Evolutionary conservation across 2,329 filamentous ascomycete genomes (phyloP).

Genomic region (Fusarium virguliforme): DNA sequence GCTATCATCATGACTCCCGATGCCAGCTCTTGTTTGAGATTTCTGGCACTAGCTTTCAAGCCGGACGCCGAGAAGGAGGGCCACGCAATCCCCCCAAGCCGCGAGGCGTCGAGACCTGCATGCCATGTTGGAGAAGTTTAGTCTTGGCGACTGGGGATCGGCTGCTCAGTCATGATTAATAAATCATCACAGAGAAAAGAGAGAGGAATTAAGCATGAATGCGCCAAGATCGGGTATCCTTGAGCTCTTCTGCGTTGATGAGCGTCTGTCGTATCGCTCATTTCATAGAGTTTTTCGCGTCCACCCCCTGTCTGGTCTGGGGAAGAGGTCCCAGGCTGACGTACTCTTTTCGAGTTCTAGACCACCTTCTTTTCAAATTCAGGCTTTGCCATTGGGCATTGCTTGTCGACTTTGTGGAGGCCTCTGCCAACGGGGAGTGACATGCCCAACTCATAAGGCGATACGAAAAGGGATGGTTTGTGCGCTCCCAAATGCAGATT

Average conservation of each 20-base stretch:
- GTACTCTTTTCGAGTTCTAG: slow-evolving; percentile 22
- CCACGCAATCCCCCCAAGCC: slow-evolving; percentile 38
- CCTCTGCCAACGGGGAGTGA: slow-evolving; percentile 9
- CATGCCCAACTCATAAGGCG: slow-evolving; percentile 28
- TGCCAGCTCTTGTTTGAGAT: background rate
- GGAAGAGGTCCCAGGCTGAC: slow-evolving; percentile 21
- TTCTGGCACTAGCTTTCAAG: background rate
- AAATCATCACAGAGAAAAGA: slow-evolving; percentile 23
- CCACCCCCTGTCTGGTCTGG: background rate
- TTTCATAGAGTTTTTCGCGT: slow-evolving; percentile 13
- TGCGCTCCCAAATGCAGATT: background rate
- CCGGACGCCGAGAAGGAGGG: slow-evolving; percentile 26
- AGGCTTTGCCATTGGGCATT: slow-evolving; percentile 28
- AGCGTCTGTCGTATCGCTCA: slow-evolving; percentile 2
- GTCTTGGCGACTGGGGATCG: slow-evolving; percentile 30
- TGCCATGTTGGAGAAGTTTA: slow-evolving; percentile 16
- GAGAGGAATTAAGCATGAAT: slow-evolving; percentile 18
- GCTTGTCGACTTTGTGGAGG: slow-evolving; percentile 6
- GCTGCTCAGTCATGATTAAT: slow-evolving; percentile 34
- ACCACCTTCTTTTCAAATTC: slow-evolving; percentile 33
- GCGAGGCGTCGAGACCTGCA: slow-evolving; percentile 34
- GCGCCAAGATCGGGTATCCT: slow-evolving; percentile 7
- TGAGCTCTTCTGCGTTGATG: background rate
- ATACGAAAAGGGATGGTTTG: slow-evolving; percentile 25
- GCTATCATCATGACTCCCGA: background rate